These are phyloP conservation scores for Erythrobasidium hasegawianum DNA, from an alignment of 1,284 basidiomycete genomes.

Conservation along the genomic window DNA sequence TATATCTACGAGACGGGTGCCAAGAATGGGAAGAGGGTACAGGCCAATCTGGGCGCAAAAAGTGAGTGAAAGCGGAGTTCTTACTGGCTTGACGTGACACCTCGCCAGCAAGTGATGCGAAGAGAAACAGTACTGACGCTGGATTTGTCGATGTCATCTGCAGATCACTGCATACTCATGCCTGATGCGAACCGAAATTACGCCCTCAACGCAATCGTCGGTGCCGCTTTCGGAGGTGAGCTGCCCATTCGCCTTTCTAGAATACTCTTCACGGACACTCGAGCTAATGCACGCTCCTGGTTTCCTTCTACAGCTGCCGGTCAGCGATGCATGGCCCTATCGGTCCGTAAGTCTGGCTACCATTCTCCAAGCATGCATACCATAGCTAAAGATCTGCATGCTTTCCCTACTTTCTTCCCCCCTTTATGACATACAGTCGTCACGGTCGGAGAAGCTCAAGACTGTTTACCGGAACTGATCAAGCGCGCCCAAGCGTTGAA, in stretches of 20 bases:
- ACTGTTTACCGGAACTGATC: conserved; percentile 82
- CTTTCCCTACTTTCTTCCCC: too few species aligned
- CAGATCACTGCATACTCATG: conserved; percentile 83
- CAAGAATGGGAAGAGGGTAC: conserved; percentile 82
- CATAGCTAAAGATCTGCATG: too few species aligned
- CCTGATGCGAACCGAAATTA: conserved; percentile 95
- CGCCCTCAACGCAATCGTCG: conserved; percentile 85
- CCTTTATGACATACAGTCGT: conserved; percentile 51
- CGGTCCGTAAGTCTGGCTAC: not conserved
- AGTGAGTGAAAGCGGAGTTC: too few species aligned
- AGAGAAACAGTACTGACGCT: too few species aligned
- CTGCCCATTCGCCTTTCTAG: too few species aligned
- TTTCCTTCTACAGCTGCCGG: conserved; percentile 64
- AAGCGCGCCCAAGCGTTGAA: conserved; percentile 77
- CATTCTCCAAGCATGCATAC: not conserved
- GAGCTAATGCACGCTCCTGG: too few species aligned
- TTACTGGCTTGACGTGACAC: too few species aligned
- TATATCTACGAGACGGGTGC: conserved; percentile 83
- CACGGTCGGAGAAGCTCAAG: conserved; percentile 74
- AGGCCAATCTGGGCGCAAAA: conserved; percentile 94
- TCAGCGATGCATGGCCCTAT: conserved; percentile 75
- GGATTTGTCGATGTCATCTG: not conserved
- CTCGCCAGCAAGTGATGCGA: too few species aligned
- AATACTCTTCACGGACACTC: too few species aligned
- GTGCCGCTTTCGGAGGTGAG: conserved; percentile 77